Conservation (phyloP, 495 filamentous ascomycete genomes). For the Trichoderma gamsii region DNA sequence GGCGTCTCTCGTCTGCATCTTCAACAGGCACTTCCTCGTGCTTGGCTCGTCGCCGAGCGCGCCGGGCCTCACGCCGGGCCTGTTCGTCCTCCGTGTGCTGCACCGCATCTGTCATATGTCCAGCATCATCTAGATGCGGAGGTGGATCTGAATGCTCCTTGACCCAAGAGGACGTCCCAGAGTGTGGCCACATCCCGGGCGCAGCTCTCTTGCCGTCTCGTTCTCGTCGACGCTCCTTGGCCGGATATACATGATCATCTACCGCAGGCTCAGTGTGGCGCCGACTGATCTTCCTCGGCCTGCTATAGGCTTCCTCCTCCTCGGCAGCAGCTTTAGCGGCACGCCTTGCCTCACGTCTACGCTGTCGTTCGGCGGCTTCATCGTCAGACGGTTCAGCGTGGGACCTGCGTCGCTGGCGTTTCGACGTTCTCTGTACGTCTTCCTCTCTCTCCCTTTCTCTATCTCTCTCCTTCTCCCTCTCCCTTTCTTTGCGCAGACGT, state of each 20-base stretch:
- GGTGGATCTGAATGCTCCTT: constrained; percentile 55
- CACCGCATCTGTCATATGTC: constrained; percentile 30
- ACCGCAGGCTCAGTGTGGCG: constrained; percentile 30
- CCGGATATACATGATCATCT: constrained; percentile 41
- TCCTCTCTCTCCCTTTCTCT: constrained; percentile 39
- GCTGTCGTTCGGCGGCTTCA: constrained; percentile 43
- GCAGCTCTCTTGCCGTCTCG: constrained; percentile 32
- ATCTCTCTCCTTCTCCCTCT: constrained; percentile 36
- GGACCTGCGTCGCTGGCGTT: constrained; percentile 31
- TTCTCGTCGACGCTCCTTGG: constrained; percentile 33
- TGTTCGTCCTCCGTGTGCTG: constrained; percentile 37
- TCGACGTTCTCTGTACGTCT: constrained; percentile 40
- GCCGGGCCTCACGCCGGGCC: constrained; percentile 40
- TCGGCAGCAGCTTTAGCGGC: constrained; percentile 30
- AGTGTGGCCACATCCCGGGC: constrained; percentile 43
- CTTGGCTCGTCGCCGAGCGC: constrained; percentile 39
- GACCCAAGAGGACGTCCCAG: constrained; percentile 53
- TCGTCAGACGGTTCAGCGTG: constrained; percentile 32
- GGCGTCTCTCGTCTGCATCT: constrained; percentile 40
- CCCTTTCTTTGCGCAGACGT: constrained; percentile 33
- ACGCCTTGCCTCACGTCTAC: constrained; percentile 42
- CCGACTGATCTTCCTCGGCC: constrained; percentile 25
- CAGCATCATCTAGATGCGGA: constrained; percentile 30
- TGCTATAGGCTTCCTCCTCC: constrained; percentile 14
- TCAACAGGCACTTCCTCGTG: constrained; percentile 36